Evolutionary conservation across 2,329 filamentous ascomycete genomes (phyloP).

Genomic region (Hypocrella siamensis): DNA sequence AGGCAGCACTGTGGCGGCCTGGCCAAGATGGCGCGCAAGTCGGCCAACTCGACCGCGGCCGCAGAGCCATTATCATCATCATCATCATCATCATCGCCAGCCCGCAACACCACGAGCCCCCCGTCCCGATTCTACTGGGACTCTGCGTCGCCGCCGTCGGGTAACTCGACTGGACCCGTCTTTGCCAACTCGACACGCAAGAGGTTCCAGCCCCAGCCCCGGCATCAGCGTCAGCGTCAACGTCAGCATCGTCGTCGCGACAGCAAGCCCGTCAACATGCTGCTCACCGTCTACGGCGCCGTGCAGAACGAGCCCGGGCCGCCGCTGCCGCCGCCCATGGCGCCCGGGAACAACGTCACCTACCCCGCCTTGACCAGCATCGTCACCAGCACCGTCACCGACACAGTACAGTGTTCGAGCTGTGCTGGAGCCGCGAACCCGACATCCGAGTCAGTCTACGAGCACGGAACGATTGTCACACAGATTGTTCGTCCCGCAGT

Average conservation of each 20-base stretch:
- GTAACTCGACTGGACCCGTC: no score
- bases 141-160: no score
- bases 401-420: background rate
- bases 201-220: background rate
- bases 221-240: background rate
- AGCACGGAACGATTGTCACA: slow-evolving; percentile 10
- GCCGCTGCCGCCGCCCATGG: slow-evolving; percentile 18
- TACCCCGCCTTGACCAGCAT: no score
- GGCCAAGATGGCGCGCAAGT: slow-evolving; percentile 2
- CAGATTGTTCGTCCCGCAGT: slow-evolving; percentile 7
- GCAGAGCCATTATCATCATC: no score
- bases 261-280: slow-evolving; percentile 11
- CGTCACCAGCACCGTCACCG: background rate
- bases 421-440: background rate
- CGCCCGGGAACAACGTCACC: slow-evolving; percentile 6
- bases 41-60: slow-evolving; percentile 4
- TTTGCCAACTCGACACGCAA: background rate
- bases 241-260: slow-evolving; percentile 9
- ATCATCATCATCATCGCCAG: no score
- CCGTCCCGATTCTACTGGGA: no score
- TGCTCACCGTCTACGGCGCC: slow-evolving; percentile 28
- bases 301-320: slow-evolving; percentile 13
- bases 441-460: background rate
- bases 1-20: slow-evolving; percentile 26
- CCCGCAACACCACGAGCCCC: no score